Conservation (phyloP, 768 basidiomycete species). For the Termitomyces bulborhizus region DNA sequence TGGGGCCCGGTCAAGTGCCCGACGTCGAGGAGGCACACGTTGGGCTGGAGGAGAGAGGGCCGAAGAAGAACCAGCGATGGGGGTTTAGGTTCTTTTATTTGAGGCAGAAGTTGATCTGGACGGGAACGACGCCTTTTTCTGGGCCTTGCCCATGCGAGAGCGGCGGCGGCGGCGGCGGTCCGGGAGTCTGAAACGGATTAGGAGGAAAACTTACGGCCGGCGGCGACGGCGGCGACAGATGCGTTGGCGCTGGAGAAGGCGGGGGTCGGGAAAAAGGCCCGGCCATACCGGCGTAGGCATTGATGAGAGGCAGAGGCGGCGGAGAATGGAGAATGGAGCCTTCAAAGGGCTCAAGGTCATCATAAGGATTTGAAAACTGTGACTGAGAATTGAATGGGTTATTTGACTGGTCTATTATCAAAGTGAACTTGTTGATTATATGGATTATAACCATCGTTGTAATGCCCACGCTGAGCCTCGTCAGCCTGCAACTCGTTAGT, state of each 20-base stretch:
- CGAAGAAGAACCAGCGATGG: too few species aligned
- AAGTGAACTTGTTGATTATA: constrained; percentile 38
- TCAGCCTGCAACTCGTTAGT: constrained; percentile 33
- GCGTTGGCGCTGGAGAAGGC: constrained; percentile 2
- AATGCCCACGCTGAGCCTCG: constrained; percentile 54
- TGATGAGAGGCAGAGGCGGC: not conserved
- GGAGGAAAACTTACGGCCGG: not conserved
- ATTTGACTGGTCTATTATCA: not conserved
- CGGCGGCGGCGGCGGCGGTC: constrained; percentile 17
- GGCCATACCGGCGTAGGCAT: too few species aligned
- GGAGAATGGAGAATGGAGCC: not conserved
- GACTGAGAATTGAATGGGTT: not conserved
- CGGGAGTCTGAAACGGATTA: constrained; percentile 14
- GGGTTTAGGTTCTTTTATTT: too few species aligned
- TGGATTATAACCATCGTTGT: constrained; percentile 62
- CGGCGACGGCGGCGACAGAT: too few species aligned
- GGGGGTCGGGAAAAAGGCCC: constrained; percentile 1
- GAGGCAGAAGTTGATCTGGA: too few species aligned
- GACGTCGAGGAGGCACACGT: too few species aligned
- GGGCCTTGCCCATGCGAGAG: constrained; percentile 6
- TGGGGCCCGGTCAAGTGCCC: constrained; percentile 43
- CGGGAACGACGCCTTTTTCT: too few species aligned
- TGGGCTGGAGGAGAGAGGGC: too few species aligned
- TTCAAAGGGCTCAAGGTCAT: constrained; percentile 14
- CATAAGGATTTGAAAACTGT: not conserved